Evolutionary conservation across 2,329 filamentous ascomycete species (phyloP).

Genomic region (Sodiomyces alkalinus): DNA sequence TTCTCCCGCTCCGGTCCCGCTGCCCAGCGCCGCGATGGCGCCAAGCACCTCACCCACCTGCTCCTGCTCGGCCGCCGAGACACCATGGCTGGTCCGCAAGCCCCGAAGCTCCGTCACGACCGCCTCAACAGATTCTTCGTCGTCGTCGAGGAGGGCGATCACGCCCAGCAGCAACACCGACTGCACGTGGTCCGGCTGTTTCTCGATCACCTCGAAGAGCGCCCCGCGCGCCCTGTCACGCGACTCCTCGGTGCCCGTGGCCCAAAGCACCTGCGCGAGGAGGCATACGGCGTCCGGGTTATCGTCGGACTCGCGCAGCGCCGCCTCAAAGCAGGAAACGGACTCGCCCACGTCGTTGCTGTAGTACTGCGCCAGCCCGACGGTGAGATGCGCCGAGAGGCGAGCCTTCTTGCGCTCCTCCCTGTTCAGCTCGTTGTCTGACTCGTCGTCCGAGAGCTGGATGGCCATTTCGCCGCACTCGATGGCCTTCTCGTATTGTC

Average conservation of each 20-base stretch:
- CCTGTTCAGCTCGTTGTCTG: slow-evolving; percentile 46
- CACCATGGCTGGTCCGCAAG: slow-evolving; percentile 51
- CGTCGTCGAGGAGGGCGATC: slow-evolving; percentile 67
- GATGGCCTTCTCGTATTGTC: slow-evolving; percentile 50
- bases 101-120: slow-evolving; percentile 63
- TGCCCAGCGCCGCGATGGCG: slow-evolving; percentile 50
- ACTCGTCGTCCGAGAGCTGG: slow-evolving; percentile 59
- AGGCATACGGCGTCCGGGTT: slow-evolving; percentile 78
- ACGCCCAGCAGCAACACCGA: slow-evolving; percentile 70
- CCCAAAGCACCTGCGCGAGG: slow-evolving; percentile 86
- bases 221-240: slow-evolving; percentile 62
- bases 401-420: slow-evolving; percentile 55
- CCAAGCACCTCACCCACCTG: slow-evolving; percentile 61
- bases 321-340: slow-evolving; percentile 65
- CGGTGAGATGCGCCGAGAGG: slow-evolving; percentile 72
- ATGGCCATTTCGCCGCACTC: slow-evolving; percentile 73
- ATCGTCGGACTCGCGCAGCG: slow-evolving; percentile 59
- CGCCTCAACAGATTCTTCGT: slow-evolving; percentile 65
- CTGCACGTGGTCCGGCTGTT: slow-evolving; percentile 58
- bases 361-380: slow-evolving; percentile 72
- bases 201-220: slow-evolving; percentile 67
- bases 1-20: slow-evolving; percentile 26
- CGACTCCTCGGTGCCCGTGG: slow-evolving; percentile 61
- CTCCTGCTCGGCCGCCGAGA: slow-evolving; percentile 47
- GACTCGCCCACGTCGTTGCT: slow-evolving; percentile 48